phyloP scores from a whole-genome alignment of 768 basidiomycete genomes.

The Pisolithus orientalis region DNA sequence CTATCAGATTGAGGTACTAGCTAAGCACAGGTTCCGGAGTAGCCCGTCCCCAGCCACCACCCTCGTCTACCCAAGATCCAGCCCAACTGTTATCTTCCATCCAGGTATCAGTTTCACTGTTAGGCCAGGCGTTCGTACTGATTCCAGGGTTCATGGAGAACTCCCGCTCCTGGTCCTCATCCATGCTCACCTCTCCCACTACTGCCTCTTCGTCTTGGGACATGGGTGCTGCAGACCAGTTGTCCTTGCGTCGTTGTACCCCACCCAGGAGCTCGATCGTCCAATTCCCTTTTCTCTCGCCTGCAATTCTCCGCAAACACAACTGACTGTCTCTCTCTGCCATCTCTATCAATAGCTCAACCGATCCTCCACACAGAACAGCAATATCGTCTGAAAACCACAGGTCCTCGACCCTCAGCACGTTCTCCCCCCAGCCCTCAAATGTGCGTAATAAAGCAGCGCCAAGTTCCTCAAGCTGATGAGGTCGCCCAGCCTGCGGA shows the following conservation, averaged over 20 bases:
- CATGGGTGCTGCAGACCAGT: constrained; percentile 2
- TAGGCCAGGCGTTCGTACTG: background rate
- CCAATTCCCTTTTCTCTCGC: constrained; percentile 23
- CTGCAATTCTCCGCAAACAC: constrained; percentile 13
- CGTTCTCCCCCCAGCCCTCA: constrained; percentile 44
- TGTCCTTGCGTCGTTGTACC: constrained; percentile 8
- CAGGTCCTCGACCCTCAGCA: constrained; percentile 38
- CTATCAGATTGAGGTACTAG: background rate
- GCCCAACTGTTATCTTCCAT: background rate
- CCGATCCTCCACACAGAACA: constrained; percentile 29
- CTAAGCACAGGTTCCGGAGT: background rate
- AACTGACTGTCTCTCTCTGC: constrained; percentile 20
- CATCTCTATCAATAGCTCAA: constrained; percentile 22
- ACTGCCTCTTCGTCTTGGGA: constrained; percentile 4
- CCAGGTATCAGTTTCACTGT: background rate
- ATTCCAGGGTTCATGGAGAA: constrained; percentile 2
- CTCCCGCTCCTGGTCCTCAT: constrained; percentile 15
- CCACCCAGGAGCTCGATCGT: constrained; percentile 21
- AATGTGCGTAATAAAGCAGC: constrained; percentile 45
- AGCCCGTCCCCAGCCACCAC: background rate
- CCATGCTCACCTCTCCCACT: constrained; percentile 10
- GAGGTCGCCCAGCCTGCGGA: constrained; percentile 37
- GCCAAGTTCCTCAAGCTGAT: constrained; percentile 41
- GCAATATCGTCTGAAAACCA: constrained; percentile 41
- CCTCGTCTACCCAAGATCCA: background rate